These are phyloP conservation scores for Thraustochytrium striatum DNA, from an alignment of 352 stramenopile species.

Conservation along the genomic window DNA sequence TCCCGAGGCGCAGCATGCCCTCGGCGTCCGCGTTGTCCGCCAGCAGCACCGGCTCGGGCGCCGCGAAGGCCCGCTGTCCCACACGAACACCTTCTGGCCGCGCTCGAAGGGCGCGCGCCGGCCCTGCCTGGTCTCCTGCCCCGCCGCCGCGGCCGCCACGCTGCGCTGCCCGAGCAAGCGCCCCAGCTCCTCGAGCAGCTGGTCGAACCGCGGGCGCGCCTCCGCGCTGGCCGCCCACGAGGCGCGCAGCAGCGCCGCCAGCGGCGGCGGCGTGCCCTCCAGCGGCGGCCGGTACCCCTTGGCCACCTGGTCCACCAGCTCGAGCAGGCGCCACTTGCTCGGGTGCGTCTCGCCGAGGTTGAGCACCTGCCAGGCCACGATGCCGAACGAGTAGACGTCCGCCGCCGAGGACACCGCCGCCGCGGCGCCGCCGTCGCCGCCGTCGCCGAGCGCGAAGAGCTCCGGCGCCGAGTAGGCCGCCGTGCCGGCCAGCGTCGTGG, in stretches of 20 bases:
- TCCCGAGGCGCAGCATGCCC: no score
- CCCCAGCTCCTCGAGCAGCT: neutral
- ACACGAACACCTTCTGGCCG: conserved; percentile 18
- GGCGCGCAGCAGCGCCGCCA: neutral
- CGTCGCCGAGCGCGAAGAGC: neutral
- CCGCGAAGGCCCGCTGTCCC: no score
- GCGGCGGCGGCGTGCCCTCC: neutral
- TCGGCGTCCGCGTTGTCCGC: no score
- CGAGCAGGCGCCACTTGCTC: neutral
- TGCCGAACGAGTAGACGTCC: conserved; percentile 85
- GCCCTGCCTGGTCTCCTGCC: no score
- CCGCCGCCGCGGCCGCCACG: neutral
- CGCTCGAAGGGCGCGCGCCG: neutral
- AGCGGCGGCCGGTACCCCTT: neutral
- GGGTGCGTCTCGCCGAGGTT: neutral
- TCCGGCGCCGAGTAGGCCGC: conserved; percentile 24
- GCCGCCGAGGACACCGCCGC: conserved; percentile 70
- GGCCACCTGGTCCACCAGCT: neutral
- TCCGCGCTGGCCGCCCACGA: conserved; percentile 11
- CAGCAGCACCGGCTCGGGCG: no score
- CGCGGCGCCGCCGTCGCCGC: no score
- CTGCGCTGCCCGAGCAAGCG: neutral
- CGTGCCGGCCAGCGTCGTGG: neutral
- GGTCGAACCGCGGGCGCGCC: neutral
- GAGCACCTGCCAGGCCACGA: conserved; percentile 80